Percentiles rank a stretch among this genome's conserved stretches.
Evolutionary conservation across 768 basidiomycete species (phyloP).

Genomic region (Trametes cubensis): DNA sequence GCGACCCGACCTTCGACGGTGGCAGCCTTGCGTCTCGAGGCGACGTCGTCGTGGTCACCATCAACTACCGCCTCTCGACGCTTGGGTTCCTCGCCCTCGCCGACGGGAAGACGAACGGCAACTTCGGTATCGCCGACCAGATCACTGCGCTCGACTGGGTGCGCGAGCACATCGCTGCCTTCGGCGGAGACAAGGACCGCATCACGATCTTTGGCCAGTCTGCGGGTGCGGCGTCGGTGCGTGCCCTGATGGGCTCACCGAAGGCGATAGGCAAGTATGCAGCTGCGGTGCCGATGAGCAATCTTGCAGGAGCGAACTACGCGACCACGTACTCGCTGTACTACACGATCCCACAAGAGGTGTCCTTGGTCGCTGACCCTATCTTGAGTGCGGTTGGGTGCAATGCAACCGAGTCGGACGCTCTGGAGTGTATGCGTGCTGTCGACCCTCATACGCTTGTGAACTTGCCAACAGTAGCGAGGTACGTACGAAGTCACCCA

Average conservation of each 20-base stretch:
- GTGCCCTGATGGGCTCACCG: conserved; percentile 36
- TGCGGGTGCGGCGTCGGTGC: conserved; percentile 51
- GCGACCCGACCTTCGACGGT: conserved; percentile 46
- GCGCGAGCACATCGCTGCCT: conserved; percentile 53
- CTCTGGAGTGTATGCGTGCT: conserved; percentile 42
- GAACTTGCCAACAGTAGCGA: conserved; percentile 36
- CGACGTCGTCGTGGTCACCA: conserved; percentile 45
- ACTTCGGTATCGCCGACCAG: conserved; percentile 51
- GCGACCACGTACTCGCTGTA: conserved; percentile 54
- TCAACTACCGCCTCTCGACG: conserved; percentile 44
- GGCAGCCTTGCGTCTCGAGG: conserved; percentile 47
- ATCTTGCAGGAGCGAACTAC: conserved; percentile 51
- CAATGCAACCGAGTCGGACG: conserved; percentile 33
- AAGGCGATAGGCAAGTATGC: conserved; percentile 38
- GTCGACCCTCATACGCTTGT: conserved; percentile 42
- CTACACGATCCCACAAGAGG: conserved; percentile 47
- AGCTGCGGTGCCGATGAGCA: conserved; percentile 44
- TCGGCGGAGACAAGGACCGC: conserved; percentile 56
- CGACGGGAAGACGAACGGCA: conserved; percentile 47
- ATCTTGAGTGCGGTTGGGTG: conserved; percentile 47
- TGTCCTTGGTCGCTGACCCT: conserved; percentile 38
- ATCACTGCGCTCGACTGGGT: conserved; percentile 48
- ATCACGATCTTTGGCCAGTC: conserved; percentile 60
- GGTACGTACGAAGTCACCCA: conserved; percentile 22
- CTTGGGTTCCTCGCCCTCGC: conserved; percentile 47